These are phyloP conservation scores for Phalaenopsis equestris DNA, from an alignment of 106 monocot species.

Conservation along the genomic window DNA sequence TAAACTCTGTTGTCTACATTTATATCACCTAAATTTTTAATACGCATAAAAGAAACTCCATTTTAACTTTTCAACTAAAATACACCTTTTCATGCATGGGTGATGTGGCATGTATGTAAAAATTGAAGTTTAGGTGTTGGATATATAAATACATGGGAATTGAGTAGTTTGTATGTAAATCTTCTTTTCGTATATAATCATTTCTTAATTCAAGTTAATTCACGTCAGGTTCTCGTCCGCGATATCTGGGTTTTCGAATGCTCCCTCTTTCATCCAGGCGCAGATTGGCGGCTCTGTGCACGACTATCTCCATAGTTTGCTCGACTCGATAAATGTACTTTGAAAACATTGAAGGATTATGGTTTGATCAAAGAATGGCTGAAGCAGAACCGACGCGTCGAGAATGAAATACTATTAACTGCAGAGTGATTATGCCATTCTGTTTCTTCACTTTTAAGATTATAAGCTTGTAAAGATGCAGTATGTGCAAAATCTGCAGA, in stretches of 20 bases:
- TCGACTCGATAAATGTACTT: not conserved
- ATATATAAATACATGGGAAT: no score
- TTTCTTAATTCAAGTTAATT: not conserved
- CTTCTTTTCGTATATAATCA: not conserved
- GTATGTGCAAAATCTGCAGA: not conserved
- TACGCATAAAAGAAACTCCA: no score
- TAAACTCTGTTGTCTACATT: no score
- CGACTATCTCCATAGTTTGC: slow-evolving; percentile 36
- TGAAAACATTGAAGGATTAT: not conserved
- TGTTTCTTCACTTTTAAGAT: not conserved
- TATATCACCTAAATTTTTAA: no score
- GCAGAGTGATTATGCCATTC: not conserved
- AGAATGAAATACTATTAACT: not conserved
- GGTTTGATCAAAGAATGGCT: not conserved
- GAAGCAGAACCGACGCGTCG: no score
- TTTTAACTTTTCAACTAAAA: no score
- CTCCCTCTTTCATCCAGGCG: slow-evolving; percentile 80
- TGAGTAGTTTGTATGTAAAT: not conserved
- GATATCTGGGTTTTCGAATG: slow-evolving; percentile 96
- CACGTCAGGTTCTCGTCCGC: slow-evolving; percentile 69
- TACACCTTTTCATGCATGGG: no score
- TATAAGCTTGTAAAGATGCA: not conserved
- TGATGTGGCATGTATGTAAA: no score
- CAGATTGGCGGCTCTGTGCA: slow-evolving; percentile 87
- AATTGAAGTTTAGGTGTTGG: no score